Evolutionary conservation across 176 grass and related monocot genomes (phyloP).

Genomic region (Neostapfia colusana): DNA sequence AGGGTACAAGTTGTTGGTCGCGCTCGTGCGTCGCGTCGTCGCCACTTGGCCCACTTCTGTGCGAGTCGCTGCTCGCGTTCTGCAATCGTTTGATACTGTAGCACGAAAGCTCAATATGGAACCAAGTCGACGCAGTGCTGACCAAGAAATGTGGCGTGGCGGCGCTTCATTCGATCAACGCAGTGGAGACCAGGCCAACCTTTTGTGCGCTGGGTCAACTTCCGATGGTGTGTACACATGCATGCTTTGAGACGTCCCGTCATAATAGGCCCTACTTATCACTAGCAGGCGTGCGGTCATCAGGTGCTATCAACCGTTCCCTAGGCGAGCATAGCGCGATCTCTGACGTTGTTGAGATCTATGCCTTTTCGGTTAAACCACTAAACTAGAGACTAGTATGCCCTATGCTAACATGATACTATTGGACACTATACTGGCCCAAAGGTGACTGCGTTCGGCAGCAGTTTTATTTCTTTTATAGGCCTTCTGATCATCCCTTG

Average conservation of each 20-base stretch:
- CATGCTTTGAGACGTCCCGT: conserved; percentile 37
- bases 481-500: no score
- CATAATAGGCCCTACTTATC: conserved; percentile 30
- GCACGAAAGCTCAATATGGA: background rate
- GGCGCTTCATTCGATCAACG: background rate
- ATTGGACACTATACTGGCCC: background rate
- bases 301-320: conserved; percentile 19
- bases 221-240: conserved; percentile 1
- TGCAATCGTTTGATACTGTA: background rate
- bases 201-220: background rate
- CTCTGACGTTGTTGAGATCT: background rate
- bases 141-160: background rate
- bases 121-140: background rate
- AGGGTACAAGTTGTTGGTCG: background rate
- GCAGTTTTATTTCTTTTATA: no score
- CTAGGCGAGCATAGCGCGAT: conserved; percentile 31
- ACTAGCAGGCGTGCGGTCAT: conserved; percentile 9
- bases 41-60: background rate
- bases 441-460: background rate
- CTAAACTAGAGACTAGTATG: background rate
- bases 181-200: conserved; percentile 8
- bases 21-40: background rate
- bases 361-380: background rate
- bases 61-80: background rate
- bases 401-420: background rate